phyloP scores from a whole-genome alignment of 768 basidiomycete species.

The Boletus insuetus region DNA sequence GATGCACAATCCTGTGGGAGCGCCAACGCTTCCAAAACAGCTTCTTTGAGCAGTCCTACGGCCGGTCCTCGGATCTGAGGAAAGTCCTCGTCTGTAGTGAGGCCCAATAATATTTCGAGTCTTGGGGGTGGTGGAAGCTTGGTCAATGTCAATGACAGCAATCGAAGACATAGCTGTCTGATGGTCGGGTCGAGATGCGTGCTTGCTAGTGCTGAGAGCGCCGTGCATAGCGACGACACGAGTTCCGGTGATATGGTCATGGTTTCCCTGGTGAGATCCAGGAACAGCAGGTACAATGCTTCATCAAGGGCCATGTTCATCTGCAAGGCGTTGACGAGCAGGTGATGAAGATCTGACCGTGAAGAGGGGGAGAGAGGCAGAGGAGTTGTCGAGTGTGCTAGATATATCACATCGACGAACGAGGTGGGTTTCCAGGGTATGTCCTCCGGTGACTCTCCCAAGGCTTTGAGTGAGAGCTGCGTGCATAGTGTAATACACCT shows the following conservation, averaged over 20 bases:
- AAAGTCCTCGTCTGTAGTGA: constrained; percentile 47
- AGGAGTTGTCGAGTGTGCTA: constrained; percentile 19
- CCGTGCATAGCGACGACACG: constrained; percentile 43
- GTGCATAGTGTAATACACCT: not conserved
- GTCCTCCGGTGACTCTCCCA: constrained; percentile 25
- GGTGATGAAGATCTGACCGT: constrained; percentile 34
- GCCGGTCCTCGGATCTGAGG: constrained; percentile 71
- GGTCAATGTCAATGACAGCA: constrained; percentile 53
- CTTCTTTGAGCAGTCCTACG: constrained; percentile 67
- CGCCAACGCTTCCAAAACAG: constrained; percentile 51
- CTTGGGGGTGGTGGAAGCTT: constrained; percentile 46
- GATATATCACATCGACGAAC: constrained; percentile 25
- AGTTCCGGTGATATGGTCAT: constrained; percentile 42
- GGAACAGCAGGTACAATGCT: constrained; percentile 53
- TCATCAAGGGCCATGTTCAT: constrained; percentile 56
- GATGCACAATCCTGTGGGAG: constrained; percentile 15
- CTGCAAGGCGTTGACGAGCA: constrained; percentile 51
- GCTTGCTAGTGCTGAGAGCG: constrained; percentile 57
- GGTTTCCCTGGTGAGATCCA: constrained; percentile 9
- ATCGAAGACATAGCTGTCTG: constrained; percentile 60
- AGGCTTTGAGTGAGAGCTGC: constrained; percentile 32
- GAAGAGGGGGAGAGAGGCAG: constrained; percentile 10
- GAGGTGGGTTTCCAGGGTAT: constrained; percentile 24
- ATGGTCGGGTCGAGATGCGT: constrained; percentile 56
- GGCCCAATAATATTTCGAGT: constrained; percentile 53